Percentiles rank a stretch among this genome's conserved stretches.
Evolutionary conservation across 2,329 filamentous ascomycete genomes (phyloP).

Genomic region (Exutisphaerella laricina): DNA sequence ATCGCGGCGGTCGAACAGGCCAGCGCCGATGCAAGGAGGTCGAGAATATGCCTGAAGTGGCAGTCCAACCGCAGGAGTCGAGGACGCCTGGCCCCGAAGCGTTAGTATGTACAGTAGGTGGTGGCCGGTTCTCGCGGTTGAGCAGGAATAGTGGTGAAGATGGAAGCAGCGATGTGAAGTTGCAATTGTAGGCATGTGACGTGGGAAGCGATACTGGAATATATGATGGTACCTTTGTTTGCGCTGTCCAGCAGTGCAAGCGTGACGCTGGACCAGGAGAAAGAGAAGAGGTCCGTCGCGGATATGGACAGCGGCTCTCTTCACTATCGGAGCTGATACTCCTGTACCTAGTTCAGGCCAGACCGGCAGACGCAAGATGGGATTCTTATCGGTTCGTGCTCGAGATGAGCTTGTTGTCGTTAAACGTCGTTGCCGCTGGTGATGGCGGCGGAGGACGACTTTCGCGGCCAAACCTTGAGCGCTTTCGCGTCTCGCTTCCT

Average conservation of each 20-base stretch:
- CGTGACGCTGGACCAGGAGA: conserved; percentile 12
- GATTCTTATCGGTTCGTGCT: background rate
- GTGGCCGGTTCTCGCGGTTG: conserved; percentile 23
- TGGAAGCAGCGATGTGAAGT: background rate
- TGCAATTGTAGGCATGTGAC: conserved; percentile 9
- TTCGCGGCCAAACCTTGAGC: background rate
- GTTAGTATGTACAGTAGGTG: conserved; percentile 6
- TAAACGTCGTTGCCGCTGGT: background rate
- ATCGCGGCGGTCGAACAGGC: conserved; percentile 7
- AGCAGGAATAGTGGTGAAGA: background rate
- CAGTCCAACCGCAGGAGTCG: conserved; percentile 5
- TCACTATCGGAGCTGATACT: background rate
- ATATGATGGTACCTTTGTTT: conserved; percentile 17
- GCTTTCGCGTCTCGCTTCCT: background rate
- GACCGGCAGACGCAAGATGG: background rate
- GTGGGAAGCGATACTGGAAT: conserved; percentile 6
- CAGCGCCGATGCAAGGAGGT: conserved; percentile 46
- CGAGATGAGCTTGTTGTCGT: background rate
- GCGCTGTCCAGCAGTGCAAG: conserved; percentile 23
- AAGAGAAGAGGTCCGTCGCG: conserved; percentile 8
- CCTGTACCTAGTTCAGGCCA: conserved; percentile 5
- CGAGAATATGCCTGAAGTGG: conserved; percentile 23
- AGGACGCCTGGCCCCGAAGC: conserved; percentile 11
- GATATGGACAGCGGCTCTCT: background rate
- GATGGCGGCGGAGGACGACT: too few species aligned